Conservation (phyloP, 768 basidiomycete genomes). For the Clitopilus hobsonii region DNA sequence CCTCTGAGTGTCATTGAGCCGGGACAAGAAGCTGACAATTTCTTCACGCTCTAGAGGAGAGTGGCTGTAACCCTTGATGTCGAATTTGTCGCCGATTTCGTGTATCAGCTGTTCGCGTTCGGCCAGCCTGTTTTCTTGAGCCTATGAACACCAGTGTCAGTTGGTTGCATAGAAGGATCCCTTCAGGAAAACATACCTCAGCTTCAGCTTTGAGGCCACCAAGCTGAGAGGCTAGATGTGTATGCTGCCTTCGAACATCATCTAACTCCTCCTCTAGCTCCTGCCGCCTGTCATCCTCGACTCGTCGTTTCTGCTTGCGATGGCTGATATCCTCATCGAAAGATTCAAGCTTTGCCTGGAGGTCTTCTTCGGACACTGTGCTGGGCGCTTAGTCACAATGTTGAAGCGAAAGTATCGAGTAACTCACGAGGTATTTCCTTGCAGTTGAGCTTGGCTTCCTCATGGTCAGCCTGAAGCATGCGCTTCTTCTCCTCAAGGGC, state of each 20-base stretch:
- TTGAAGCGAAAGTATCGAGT: background rate
- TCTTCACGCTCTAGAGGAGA: conserved; percentile 68
- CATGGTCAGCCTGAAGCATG: conserved; percentile 58
- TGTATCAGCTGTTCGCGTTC: conserved; percentile 74
- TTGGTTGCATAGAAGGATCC: background rate
- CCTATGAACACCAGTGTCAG: conserved; percentile 34
- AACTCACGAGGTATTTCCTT: conserved; percentile 63
- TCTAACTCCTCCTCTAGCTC: conserved; percentile 59
- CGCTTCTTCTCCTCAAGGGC: conserved; percentile 56
- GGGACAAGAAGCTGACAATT: conserved; percentile 67
- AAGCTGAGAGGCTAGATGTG: conserved; percentile 51
- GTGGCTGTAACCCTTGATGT: conserved; percentile 71
- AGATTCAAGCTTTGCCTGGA: conserved; percentile 50
- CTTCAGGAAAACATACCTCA: conserved; percentile 39
- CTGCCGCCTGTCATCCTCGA: conserved; percentile 48
- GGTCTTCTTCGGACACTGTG: conserved; percentile 69
- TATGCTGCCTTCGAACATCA: conserved; percentile 45
- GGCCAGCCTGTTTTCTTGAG: conserved; percentile 62
- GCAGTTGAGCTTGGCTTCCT: conserved; percentile 57
- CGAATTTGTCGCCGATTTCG: conserved; percentile 60
- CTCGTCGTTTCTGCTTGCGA: conserved; percentile 43
- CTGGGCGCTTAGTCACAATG: no score
- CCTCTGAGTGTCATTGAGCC: conserved; percentile 57
- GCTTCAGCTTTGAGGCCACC: conserved; percentile 72
- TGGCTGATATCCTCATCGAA: conserved; percentile 54